Evolutionary conservation across 805 yeast genomes (phyloP), one percentile per base, ranked within the genome.

Genomic region (Nakazawaea sp.): DNA sequence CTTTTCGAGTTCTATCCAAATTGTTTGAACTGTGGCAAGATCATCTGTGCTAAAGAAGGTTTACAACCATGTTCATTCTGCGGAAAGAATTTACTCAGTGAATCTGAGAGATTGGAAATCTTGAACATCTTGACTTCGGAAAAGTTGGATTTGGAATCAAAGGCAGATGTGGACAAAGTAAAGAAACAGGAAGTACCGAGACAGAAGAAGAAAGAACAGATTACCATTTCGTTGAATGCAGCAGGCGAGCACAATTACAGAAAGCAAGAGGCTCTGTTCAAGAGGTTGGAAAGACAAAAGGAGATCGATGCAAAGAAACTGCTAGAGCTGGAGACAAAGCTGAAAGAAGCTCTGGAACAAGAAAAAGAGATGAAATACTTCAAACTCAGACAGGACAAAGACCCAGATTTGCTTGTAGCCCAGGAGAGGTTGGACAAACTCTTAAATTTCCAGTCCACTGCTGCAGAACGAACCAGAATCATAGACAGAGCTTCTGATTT

Each of bases 401-500:
- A 78, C 45, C 69, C 74, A 1, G 89, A 81, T 29, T 58, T 85
- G 26, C 45, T 64, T 4, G 66, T 67, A 39, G 98, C 98, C 0
- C 81, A 84, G 47, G 75, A 74, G 31, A 64, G 89, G 35, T 61
- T 92, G 33, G 84, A 85, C 23, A 81, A 75, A 23, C 61, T 92
- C 33, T 62, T 92, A 30, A 72, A 77, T 43, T 92, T 79, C 56
- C 98, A 92, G 55, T 85, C 75, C 2, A 78, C 89, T 13, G 84
- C 94, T 5, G 85, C 89, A 1, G 94, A 87, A 55, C 69, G 99
- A 54, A 92, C 98, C 0, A 77, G 75, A 47, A 87, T 92, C 44
- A 89, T 94, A 27, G 99, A 92, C 54, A 81, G 86, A 52, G 96
- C 94, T 0, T 76, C 95, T 4, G 98, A 92, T 54, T 86, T 74